These are phyloP conservation scores for Vigna trinervia DNA, from an alignment of 306 rosid genomes.

Conservation along the genomic window DNA sequence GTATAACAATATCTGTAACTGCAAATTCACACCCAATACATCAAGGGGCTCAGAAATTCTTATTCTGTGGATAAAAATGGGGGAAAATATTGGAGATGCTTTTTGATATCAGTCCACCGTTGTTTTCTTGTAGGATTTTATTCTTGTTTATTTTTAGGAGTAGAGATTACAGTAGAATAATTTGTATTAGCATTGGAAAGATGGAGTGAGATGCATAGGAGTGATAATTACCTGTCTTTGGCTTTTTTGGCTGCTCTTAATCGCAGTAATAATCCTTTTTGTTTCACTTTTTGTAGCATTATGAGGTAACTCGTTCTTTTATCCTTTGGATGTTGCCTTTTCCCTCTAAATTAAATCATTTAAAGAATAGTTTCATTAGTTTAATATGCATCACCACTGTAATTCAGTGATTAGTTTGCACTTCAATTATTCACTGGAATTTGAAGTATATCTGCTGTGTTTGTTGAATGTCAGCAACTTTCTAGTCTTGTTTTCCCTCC, in stretches of 20 bases:
- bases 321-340: constrained; percentile 19
- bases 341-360: constrained; percentile 3
- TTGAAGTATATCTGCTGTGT: not conserved
- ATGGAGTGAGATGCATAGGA: constrained; percentile 2
- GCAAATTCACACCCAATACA: not conserved
- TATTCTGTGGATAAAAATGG: constrained; percentile 4
- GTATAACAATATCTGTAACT: not conserved
- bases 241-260: not conserved
- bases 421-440: constrained; percentile 14
- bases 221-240: not conserved
- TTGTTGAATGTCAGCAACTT: constrained; percentile 4
- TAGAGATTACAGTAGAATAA: not conserved
- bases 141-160: not conserved
- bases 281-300: not conserved
- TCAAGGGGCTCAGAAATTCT: not conserved
- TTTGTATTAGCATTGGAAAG: not conserved
- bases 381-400: constrained; percentile 11
- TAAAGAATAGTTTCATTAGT: constrained; percentile 26
- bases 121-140: constrained; percentile 16
- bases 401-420: constrained; percentile 16
- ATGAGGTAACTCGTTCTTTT: constrained; percentile 13
- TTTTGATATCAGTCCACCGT: not conserved
- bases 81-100: constrained; percentile 4
- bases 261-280: not conserved
- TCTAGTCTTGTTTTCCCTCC: constrained; percentile 27